Percentiles rank a stretch among this genome's conserved stretches.
These are phyloP conservation scores for Ogataea pignaliae DNA, from an alignment of 805 yeast genomes.

Conservation along the genomic window DNA sequence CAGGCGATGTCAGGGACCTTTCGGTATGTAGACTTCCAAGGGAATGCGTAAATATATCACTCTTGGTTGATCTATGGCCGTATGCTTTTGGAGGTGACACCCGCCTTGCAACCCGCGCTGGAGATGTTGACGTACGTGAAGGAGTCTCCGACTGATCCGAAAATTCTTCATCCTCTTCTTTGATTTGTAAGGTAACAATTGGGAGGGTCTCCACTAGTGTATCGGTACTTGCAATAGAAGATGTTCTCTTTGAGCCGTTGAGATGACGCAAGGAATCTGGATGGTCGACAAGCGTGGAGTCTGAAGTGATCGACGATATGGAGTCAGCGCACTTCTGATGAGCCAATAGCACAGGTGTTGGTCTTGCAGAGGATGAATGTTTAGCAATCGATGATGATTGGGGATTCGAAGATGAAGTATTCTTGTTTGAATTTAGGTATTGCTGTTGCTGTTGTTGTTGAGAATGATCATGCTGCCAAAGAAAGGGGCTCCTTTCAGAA, in stretches of 20 bases:
- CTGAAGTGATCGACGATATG: slow-evolving; percentile 19
- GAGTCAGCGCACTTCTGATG: slow-evolving; percentile 18
- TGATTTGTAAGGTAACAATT: slow-evolving; percentile 12
- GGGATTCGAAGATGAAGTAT: too few relatives aligned
- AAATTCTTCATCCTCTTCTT: slow-evolving; percentile 17
- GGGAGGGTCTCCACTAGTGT: slow-evolving; percentile 17
- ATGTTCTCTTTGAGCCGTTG: slow-evolving; percentile 3
- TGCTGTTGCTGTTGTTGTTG: too few relatives aligned
- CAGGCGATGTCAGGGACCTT: background rate
- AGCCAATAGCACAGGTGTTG: background rate
- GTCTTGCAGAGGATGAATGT: background rate
- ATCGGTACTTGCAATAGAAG: slow-evolving; percentile 19
- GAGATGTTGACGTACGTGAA: background rate
- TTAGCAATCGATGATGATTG: too few relatives aligned
- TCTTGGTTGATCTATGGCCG: slow-evolving; percentile 17
- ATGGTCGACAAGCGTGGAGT: slow-evolving; percentile 16
- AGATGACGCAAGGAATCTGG: background rate
- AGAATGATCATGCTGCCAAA: too few relatives aligned
- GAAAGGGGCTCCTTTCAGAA: too few relatives aligned
- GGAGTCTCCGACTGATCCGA: background rate
- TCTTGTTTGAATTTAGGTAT: too few relatives aligned
- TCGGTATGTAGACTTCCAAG: background rate
- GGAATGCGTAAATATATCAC: slow-evolving; percentile 9
- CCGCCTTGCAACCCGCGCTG: background rate
- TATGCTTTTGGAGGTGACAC: background rate